A percentile compares a stretch with the other conserved stretches of the same genome.
These are phyloP conservation scores for Leccinum ochraceum DNA, from an alignment of 768 basidiomycete genomes.

Conservation along the genomic window DNA sequence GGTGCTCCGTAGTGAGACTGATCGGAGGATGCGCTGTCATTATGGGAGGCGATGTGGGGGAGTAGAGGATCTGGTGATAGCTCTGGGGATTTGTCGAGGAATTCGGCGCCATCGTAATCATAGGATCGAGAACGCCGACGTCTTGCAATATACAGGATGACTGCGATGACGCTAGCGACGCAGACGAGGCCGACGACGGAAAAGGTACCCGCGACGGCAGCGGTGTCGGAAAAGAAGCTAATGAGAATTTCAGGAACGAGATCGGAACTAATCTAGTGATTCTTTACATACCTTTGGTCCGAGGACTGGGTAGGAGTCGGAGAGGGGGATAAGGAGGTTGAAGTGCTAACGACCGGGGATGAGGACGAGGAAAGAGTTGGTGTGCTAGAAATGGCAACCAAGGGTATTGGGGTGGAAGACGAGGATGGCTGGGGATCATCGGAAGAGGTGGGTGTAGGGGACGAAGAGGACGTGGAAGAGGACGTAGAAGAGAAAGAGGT, in stretches of 20 bases:
- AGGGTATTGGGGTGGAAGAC: neutral
- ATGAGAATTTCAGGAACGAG: neutral
- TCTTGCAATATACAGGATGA: slow-evolving; percentile 30
- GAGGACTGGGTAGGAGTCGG: slow-evolving; percentile 15
- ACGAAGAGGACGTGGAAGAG: slow-evolving; percentile 7
- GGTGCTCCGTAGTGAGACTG: slow-evolving; percentile 24
- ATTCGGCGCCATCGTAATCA: slow-evolving; percentile 31
- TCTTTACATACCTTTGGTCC: slow-evolving; percentile 22
- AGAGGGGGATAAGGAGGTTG: slow-evolving; percentile 13
- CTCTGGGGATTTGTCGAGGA: slow-evolving; percentile 25
- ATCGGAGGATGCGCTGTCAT: slow-evolving; percentile 23
- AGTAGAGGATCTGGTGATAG: slow-evolving; percentile 12
- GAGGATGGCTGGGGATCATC: neutral
- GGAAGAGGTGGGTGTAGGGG: neutral
- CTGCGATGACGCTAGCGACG: slow-evolving; percentile 33
- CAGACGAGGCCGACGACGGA: slow-evolving; percentile 40
- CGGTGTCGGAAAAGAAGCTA: slow-evolving; percentile 50
- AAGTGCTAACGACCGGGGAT: neutral
- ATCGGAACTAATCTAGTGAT: neutral
- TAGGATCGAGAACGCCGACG: slow-evolving; percentile 28
- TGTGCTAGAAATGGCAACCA: neutral
- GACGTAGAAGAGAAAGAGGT: neutral
- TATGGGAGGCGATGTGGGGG: slow-evolving; percentile 10
- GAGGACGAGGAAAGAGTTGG: neutral
- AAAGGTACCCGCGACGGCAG: slow-evolving; percentile 49